Evolutionary conservation across 1,284 basidiomycete species (phyloP), one percentile per base, ranked within the genome.

Genomic region (Anthracocystis setariae): DNA sequence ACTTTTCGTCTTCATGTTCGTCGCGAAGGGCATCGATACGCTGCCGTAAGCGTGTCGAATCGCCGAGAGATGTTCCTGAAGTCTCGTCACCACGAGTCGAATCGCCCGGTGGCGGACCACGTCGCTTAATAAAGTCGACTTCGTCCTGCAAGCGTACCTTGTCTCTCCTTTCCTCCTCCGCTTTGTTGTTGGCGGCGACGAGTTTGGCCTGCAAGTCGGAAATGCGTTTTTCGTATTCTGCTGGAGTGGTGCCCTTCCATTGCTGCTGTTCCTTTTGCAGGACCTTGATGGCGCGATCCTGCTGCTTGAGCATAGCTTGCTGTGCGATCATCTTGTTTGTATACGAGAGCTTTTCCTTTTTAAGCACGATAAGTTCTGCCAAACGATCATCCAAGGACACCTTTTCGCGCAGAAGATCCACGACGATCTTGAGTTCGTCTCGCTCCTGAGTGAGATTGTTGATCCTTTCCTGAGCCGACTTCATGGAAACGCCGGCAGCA

Each of bases 361-460:
- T 78, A 27, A 82, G 55, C 18, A 73, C 62, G 32, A 81, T 79
- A 18, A 82, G 68, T 42, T 80, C 75, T 8, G 72, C 70, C 7
- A 72, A 55, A 10, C 76, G 65, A 23, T 81, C 80, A 37, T 79
- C 77, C 12, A 73, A 68, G 27, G 67, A 73, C 40, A 79, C 77
- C 38, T 80, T 79, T n/a, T 77, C 74, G 35, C 80, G 70, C 23
- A 78, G 68, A 13, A 80, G 71, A 55, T 81, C 81, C 24, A 80
- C 74, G 44, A 81, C 81, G 42, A 79, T 78, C 59, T 81, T 78
- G 59, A 82, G 75, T 48, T 81, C 79, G 45, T 81, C 78, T 20
- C 77, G 70, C 52, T 82, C 81, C 44, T 78, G 70, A 0, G 74
- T 77, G 20, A 82, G 72, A 40, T 62, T 70, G 60, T 80, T 79